phyloP scores from a whole-genome alignment of 768 basidiomycete genomes.

The Gloeophyllum trabeum region DNA sequence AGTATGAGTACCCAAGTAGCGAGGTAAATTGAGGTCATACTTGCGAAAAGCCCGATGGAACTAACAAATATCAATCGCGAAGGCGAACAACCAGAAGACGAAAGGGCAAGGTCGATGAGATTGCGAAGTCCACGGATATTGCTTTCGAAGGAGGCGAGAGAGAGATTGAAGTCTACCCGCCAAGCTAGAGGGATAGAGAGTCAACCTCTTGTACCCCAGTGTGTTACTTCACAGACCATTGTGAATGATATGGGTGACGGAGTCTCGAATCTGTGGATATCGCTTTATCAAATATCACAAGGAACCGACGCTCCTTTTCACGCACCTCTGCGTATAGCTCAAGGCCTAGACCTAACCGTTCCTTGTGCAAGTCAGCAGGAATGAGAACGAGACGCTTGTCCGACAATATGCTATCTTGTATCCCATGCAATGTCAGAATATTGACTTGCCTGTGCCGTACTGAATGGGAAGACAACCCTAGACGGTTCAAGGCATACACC shows the following conservation, averaged over 20 bases:
- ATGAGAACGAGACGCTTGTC: conserved; percentile 20
- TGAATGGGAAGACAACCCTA: neutral
- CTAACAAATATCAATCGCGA: conserved; percentile 25
- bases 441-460: conserved; percentile 14
- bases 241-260: conserved; percentile 26
- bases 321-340: conserved; percentile 17
- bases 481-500: conserved; percentile 21
- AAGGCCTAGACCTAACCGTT: conserved; percentile 16
- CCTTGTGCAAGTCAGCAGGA: conserved; percentile 15
- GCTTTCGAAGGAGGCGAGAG: conserved; percentile 18
- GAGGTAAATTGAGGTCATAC: conserved; percentile 7
- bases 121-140: conserved; percentile 17
- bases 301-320: no score
- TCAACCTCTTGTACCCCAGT: neutral
- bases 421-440: conserved; percentile 18
- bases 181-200: no score
- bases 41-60: conserved; percentile 16
- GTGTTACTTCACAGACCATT: conserved; percentile 16
- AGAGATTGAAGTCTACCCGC: conserved; percentile 23
- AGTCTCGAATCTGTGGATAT: conserved; percentile 15
- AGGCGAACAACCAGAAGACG: conserved; percentile 14
- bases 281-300: no score
- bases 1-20: neutral
- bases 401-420: conserved; percentile 15
- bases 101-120: conserved; percentile 25